Percentiles rank a stretch among this genome's conserved stretches.
These are phyloP conservation scores for Lactuca sativa DNA, from an alignment of 129 eudicot species.

Conservation along the genomic window DNA sequence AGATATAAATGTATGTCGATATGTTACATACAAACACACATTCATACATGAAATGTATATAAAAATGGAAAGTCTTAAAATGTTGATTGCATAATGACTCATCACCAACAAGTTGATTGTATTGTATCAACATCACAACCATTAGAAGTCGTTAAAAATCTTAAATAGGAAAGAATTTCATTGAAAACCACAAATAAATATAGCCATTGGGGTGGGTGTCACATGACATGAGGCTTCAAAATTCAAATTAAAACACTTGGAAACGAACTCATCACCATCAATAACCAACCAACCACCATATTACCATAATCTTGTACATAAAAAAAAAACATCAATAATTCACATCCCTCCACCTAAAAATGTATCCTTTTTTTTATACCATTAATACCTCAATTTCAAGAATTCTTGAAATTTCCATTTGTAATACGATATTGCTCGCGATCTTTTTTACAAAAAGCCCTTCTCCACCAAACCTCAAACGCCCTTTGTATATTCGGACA, in stretches of 20 bases:
- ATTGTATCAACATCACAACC: constrained; percentile 28
- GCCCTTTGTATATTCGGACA: constrained; percentile 94
- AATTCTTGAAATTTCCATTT: constrained; percentile 40
- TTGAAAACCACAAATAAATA: constrained; percentile 20
- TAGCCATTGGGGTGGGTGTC: constrained; percentile 28
- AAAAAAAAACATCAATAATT: constrained; percentile 16
- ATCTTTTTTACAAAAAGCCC: constrained; percentile 71
- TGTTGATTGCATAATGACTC: neutral
- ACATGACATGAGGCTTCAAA: constrained; percentile 25
- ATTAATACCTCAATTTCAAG: constrained; percentile 27
- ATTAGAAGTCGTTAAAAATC: constrained; percentile 10
- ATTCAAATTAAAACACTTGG: constrained; percentile 23
- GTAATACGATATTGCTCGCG: constrained; percentile 35
- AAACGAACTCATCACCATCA: constrained; percentile 25
- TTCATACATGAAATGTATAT: constrained; percentile 21
- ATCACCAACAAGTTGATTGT: constrained; percentile 23
- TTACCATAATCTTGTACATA: constrained; percentile 10
- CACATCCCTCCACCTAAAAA: constrained; percentile 23
- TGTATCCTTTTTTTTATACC: constrained; percentile 4
- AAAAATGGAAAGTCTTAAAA: constrained; percentile 5
- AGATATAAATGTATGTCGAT: constrained; percentile 11
- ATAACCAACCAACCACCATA: constrained; percentile 31
- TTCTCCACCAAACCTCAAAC: constrained; percentile 96
- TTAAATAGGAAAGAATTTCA: constrained; percentile 14
- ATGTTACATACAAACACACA: constrained; percentile 7